Percentiles rank a stretch among this genome's conserved stretches.
Evolutionary conservation across 768 basidiomycete species (phyloP).

Genomic region (Auriscalpium orientale): DNA sequence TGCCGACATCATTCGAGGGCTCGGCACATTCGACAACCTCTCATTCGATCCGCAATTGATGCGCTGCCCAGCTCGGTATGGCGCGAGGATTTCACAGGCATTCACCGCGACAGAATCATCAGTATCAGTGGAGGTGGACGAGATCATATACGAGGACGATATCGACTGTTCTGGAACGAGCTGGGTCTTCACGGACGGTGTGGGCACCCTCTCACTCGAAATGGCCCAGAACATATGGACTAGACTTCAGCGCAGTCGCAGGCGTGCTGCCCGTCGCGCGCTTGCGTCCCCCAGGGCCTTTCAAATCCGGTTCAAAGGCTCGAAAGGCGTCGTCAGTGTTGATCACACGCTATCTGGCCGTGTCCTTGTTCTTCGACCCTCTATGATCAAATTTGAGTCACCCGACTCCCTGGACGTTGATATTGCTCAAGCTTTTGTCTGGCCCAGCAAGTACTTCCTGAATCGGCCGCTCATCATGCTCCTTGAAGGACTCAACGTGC

Average conservation of each 20-base stretch:
- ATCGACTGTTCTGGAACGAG: conserved; percentile 28
- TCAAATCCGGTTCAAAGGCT: conserved; percentile 56
- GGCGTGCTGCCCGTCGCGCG: conserved; percentile 26
- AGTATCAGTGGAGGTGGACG: conserved; percentile 31
- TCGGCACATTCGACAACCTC: conserved; percentile 48
- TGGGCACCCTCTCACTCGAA: conserved; percentile 53
- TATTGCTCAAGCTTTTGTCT: conserved; percentile 57
- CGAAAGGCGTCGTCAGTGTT: conserved; percentile 59
- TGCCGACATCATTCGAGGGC: conserved; percentile 39
- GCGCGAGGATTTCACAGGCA: conserved; percentile 63
- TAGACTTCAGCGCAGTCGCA: conserved; percentile 31
- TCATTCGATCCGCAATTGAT: conserved; percentile 38
- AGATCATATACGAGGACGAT: conserved; percentile 36
- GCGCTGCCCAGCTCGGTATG: conserved; percentile 60
- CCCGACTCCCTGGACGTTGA: conserved; percentile 43
- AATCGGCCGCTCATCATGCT: conserved; percentile 68
- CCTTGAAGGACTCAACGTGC: conserved; percentile 49
- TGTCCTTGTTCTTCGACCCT: conserved; percentile 44
- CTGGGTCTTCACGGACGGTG: conserved; percentile 63
- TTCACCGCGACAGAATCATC: conserved; percentile 70
- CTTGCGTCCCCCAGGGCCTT: conserved; percentile 39
- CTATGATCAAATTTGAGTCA: conserved; percentile 64
- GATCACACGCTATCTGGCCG: conserved; percentile 44
- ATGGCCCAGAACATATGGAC: conserved; percentile 42
- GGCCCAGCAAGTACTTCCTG: conserved; percentile 46